A percentile compares a stretch with the other conserved stretches of the same genome.
Evolutionary conservation across 1,139 yeast species (phyloP).

Genomic region (Torulaspora globosa): DNA sequence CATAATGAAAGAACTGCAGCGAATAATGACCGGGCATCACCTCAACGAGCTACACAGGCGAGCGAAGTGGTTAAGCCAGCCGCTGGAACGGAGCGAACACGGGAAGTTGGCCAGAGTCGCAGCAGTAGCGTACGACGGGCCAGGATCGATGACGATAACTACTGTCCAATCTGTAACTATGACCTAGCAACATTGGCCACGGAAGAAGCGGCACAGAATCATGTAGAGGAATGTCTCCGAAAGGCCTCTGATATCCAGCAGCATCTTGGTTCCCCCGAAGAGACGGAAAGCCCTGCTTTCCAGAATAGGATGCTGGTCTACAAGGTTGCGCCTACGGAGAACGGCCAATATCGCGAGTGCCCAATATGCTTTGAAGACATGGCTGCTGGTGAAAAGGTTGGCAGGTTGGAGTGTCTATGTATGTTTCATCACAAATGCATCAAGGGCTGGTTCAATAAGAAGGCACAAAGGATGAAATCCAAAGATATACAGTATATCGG

Average conservation of each 20-base stretch:
- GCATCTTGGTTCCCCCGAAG: constrained; percentile 50
- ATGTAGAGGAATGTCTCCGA: constrained; percentile 64
- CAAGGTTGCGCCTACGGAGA: constrained; percentile 52
- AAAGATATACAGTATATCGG: constrained; percentile 13
- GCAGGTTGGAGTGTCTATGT: constrained; percentile 89
- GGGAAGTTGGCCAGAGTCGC: constrained; percentile 9
- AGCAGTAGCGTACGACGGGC: constrained; percentile 18
- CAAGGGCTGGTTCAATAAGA: constrained; percentile 81
- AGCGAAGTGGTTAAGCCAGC: constrained; percentile 15
- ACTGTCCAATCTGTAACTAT: constrained; percentile 57
- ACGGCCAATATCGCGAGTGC: constrained; percentile 60
- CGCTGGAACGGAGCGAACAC: constrained; percentile 12
- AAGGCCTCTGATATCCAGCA: constrained; percentile 59
- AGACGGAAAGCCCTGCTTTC: constrained; percentile 20
- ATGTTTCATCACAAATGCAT: constrained; percentile 90
- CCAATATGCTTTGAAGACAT: constrained; percentile 91
- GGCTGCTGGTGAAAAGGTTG: constrained; percentile 81
- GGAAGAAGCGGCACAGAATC: constrained; percentile 51
- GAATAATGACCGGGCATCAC: constrained; percentile 20
- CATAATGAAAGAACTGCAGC: constrained; percentile 41
- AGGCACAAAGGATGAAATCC: constrained; percentile 46
- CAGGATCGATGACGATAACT: constrained; percentile 39
- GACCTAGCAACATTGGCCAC: constrained; percentile 40
- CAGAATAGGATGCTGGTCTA: constrained; percentile 84
- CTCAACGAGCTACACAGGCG: constrained; percentile 5